Evolutionary conservation across 176 grass and related monocot species (phyloP).

Genomic region (Phoenix roebelenii): DNA sequence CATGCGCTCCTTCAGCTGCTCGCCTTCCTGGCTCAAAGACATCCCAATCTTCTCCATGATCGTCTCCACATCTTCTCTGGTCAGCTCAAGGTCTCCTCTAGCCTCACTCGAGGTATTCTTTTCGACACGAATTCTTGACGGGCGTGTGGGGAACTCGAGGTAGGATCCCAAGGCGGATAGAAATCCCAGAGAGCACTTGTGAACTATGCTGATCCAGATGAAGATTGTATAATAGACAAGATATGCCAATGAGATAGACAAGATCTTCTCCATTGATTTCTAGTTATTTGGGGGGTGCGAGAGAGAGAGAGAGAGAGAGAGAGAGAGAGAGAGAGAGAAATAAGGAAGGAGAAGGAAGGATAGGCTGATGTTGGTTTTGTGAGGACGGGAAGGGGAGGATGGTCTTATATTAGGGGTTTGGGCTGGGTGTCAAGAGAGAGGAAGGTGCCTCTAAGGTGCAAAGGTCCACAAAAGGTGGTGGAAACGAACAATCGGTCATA

Average conservation of each 20-base stretch:
- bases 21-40: conserved; percentile 16
- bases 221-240: not conserved
- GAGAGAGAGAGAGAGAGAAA: not conserved
- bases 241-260: not conserved
- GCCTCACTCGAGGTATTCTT: not conserved
- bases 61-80: conserved; percentile 25
- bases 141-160: no score
- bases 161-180: no score
- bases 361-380: no score
- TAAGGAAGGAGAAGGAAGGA: not conserved
- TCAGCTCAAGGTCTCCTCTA: not conserved
- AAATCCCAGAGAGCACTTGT: no score
- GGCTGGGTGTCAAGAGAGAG: no score
- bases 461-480: no score
- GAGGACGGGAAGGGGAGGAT: no score
- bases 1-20: conserved; percentile 6
- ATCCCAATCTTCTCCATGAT: conserved; percentile 27
- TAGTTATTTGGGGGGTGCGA: not conserved
- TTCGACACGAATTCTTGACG: not conserved
- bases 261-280: not conserved
- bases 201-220: not conserved
- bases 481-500: no score
- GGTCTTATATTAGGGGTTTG: no score
- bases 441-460: no score
- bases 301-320: not conserved